phyloP scores from a whole-genome alignment of 1,284 basidiomycete species.

The Flammula alnicola region DNA sequence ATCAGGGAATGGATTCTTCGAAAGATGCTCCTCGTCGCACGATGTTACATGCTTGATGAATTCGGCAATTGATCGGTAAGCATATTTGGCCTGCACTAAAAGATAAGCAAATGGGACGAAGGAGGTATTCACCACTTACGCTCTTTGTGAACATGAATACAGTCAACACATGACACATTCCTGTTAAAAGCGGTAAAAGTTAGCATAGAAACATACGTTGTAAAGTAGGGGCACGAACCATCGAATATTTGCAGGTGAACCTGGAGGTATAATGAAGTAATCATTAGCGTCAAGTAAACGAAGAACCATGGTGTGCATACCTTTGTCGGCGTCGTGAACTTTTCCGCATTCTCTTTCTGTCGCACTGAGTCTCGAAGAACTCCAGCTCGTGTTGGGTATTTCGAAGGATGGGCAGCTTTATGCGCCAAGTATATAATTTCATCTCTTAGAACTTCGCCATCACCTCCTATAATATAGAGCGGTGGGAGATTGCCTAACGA shows the following conservation, averaged over 20 bases:
- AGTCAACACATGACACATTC: slow-evolving; percentile 72
- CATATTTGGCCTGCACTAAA: slow-evolving; percentile 52
- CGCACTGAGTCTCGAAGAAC: slow-evolving; percentile 50
- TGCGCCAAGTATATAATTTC: slow-evolving; percentile 86
- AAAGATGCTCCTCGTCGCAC: slow-evolving; percentile 39
- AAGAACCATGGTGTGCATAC: slow-evolving; percentile 32
- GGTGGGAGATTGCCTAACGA: slow-evolving; percentile 87
- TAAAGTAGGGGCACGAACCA: slow-evolving; percentile 37
- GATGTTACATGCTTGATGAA: slow-evolving; percentile 59
- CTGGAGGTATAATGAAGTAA: slow-evolving; percentile 29
- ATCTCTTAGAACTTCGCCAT: slow-evolving; percentile 82
- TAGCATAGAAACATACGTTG: not conserved
- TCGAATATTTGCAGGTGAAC: slow-evolving; percentile 80
- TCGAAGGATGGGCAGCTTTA: slow-evolving; percentile 77
- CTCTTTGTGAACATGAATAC: slow-evolving; percentile 73
- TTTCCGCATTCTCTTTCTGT: slow-evolving; percentile 57
- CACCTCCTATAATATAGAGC: slow-evolving; percentile 77
- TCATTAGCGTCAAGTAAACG: not conserved
- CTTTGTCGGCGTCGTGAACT: slow-evolving; percentile 71
- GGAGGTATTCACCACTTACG: slow-evolving; percentile 36
- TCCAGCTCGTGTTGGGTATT: slow-evolving; percentile 69
- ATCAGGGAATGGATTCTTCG: slow-evolving; percentile 52
- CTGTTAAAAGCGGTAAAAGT: slow-evolving; percentile 30
- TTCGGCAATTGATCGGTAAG: slow-evolving; percentile 59
- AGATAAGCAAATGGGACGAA: not conserved